Percentiles rank a stretch among this genome's conserved stretches.
Conservation (phyloP, 2,329 filamentous ascomycete species). For the Diplodia intermedia region DNA sequence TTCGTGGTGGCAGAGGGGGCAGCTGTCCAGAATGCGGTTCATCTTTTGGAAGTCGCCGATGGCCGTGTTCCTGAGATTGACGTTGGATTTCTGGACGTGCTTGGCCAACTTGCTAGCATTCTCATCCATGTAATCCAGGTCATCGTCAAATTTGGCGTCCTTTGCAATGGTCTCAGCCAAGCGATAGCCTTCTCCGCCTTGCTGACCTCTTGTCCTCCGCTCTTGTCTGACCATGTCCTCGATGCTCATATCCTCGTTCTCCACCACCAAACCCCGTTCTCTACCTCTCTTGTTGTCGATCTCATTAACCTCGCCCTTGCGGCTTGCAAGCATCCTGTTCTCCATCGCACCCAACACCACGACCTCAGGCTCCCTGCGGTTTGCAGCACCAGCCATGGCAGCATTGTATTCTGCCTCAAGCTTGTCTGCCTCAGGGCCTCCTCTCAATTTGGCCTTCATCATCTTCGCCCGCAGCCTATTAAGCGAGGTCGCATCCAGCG, state of each 20-base stretch:
- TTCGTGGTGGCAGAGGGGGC: slow-evolving; percentile 91
- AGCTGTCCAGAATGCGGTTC: slow-evolving; percentile 83
- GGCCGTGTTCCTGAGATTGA: slow-evolving; percentile 85
- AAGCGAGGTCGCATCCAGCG: slow-evolving; percentile 76
- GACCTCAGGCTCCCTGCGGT: slow-evolving; percentile 66
- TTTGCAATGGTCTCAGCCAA: slow-evolving; percentile 94
- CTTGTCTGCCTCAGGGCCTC: slow-evolving; percentile 74
- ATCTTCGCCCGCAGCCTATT: slow-evolving; percentile 92
- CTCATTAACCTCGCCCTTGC: slow-evolving; percentile 75
- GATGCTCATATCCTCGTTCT: slow-evolving; percentile 94
- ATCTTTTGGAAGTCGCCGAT: slow-evolving; percentile 90
- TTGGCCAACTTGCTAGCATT: slow-evolving; percentile 90
- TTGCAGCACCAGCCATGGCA: slow-evolving; percentile 67
- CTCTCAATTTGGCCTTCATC: slow-evolving; percentile 92
- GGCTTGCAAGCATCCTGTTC: slow-evolving; percentile 81
- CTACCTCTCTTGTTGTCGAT: slow-evolving; percentile 81
- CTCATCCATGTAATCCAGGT: slow-evolving; percentile 97
- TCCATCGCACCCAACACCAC: slow-evolving; percentile 89
- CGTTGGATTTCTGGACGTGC: slow-evolving; percentile 84
- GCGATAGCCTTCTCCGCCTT: slow-evolving; percentile 78
- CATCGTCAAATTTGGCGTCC: slow-evolving; percentile 86
- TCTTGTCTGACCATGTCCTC: slow-evolving; percentile 98
- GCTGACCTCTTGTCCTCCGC: slow-evolving; percentile 77
- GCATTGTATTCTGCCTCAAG: slow-evolving; percentile 85
- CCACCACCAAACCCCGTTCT: slow-evolving; percentile 83